A percentile compares a stretch with the other conserved stretches of the same genome.
These are phyloP conservation scores for Cardamine occulta DNA, from an alignment of 345 rosid genomes.

Conservation along the genomic window DNA sequence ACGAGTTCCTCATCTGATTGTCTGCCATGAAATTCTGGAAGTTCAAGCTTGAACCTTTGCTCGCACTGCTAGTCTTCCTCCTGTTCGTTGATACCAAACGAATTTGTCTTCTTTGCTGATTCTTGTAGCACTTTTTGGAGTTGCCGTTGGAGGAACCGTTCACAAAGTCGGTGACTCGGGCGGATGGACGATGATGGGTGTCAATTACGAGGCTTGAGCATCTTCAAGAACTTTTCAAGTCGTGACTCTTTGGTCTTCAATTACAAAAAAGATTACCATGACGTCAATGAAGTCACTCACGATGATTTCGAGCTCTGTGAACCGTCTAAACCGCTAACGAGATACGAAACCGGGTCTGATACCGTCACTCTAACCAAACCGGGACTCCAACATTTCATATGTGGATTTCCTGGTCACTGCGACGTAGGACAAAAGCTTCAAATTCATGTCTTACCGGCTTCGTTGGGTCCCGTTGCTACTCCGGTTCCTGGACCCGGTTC, in stretches of 20 bases:
- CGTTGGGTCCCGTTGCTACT: conserved; percentile 8
- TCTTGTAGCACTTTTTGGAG: background rate
- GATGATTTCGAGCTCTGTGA: conserved; percentile 1
- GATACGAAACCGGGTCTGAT: conserved; percentile 10
- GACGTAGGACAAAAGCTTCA: conserved; percentile 20
- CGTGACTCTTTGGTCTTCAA: conserved; percentile 29
- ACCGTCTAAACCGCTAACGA: background rate
- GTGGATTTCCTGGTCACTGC: conserved; percentile 20
- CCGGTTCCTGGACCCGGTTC: conserved; percentile 2
- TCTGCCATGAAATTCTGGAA: too few species aligned
- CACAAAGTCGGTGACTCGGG: conserved; percentile 1
- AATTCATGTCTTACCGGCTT: conserved; percentile 10
- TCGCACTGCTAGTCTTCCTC: too few species aligned
- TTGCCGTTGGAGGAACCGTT: conserved; percentile 2
- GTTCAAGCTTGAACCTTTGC: too few species aligned
- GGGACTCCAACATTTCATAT: conserved; percentile 17
- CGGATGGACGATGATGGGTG: conserved; percentile 14
- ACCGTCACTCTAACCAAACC: conserved; percentile 7
- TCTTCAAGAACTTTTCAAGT: conserved; percentile 28
- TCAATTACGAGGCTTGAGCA: conserved; percentile 17
- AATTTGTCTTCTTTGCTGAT: background rate
- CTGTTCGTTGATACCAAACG: too few species aligned
- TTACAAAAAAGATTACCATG: conserved; percentile 14
- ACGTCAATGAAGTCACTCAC: conserved; percentile 26
- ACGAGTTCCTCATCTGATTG: too few species aligned